Evolutionary conservation across 495 filamentous ascomycete species (phyloP), one percentile per base, ranked within the genome.

Genomic region (Penicillium roqueforti): DNA sequence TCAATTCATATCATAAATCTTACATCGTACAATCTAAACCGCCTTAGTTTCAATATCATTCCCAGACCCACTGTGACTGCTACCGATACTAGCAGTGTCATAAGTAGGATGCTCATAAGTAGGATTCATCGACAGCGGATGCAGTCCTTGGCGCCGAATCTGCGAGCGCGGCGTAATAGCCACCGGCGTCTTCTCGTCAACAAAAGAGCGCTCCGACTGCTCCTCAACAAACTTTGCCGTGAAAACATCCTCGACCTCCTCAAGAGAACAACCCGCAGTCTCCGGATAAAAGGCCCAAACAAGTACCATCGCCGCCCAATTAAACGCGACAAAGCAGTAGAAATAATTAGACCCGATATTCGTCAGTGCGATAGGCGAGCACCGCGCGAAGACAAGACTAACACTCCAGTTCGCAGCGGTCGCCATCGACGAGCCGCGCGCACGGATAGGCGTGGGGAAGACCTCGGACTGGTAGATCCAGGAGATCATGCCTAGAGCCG

Each of bases 401-500:
- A 80, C 63, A 43, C 71, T 76, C 69, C 80, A 82, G 58, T 82
- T 81, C 6, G 76, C 75, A 37, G 77, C 72, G 9, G 80, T 80
- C 4, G 78, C 68, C 7, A 82, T 41, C 1, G 79, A 72, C 38
- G 79, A 78, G 6, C 77, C 78, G 28, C 76, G 75, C 32, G 75
- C 77, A 40, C 81, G 76, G 20, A 82, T 74, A 18, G 79, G 71
- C 6, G 77, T 77, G 2, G 80, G 78, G 63, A 82, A 81, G 26
- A 84, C 79, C 58, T 84, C 80, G n/a, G 77, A 69, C 60, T 68
- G 76, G 48, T 82, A 81, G 45, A 80, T 73, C 74, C 79, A 82
- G 7, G 78, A 79, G 56, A 81, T 79, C 26, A 79, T 70, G 2
- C 78, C 80, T 18, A 80, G 61, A 31, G 73, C 66, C 23, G 79